Conservation (phyloP, 2,329 filamentous ascomycete species). For the Paecilomyces sp. region DNA sequence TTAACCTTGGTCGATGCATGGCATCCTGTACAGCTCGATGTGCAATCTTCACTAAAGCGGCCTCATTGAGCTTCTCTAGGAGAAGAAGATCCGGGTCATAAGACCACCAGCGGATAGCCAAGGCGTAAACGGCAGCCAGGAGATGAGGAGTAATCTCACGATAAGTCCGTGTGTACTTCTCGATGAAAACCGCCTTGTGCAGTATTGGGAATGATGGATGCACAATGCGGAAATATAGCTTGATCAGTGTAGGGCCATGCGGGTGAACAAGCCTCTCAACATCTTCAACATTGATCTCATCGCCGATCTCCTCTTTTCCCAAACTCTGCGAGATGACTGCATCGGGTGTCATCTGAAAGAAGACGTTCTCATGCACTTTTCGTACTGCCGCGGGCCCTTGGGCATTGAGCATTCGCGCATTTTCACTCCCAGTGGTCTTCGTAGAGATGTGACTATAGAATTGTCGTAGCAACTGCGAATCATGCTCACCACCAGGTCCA, state of each 20-base stretch:
- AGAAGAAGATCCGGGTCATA: conserved; percentile 35
- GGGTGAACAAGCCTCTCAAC: conserved; percentile 69
- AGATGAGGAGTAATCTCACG: conserved; percentile 69
- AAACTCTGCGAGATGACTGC: conserved; percentile 2
- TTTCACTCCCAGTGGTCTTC: not conserved
- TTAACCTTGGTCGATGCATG: conserved; percentile 48
- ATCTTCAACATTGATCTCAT: conserved; percentile 4
- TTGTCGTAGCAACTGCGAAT: not conserved
- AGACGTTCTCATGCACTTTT: conserved; percentile 3
- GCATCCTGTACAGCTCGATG: conserved; percentile 41
- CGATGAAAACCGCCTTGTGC: conserved; percentile 71
- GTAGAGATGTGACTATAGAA: not conserved
- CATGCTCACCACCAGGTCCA: conserved; percentile 3
- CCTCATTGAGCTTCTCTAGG: conserved; percentile 13
- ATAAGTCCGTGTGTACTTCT: conserved; percentile 67
- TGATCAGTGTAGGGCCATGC: conserved; percentile 68
- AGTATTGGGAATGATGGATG: conserved; percentile 78
- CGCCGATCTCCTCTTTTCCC: not conserved
- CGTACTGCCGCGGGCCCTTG: not conserved
- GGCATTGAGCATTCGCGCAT: not conserved
- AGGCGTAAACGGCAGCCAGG: conserved; percentile 67
- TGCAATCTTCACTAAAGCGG: conserved; percentile 30
- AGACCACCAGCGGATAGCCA: conserved; percentile 80
- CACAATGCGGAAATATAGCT: conserved; percentile 73
- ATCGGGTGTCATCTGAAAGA: conserved; percentile 4